Base-by-base conservation (phyloP, 169 alveolate genomes). In the Pseudocohnilembus persalinus region DNA sequence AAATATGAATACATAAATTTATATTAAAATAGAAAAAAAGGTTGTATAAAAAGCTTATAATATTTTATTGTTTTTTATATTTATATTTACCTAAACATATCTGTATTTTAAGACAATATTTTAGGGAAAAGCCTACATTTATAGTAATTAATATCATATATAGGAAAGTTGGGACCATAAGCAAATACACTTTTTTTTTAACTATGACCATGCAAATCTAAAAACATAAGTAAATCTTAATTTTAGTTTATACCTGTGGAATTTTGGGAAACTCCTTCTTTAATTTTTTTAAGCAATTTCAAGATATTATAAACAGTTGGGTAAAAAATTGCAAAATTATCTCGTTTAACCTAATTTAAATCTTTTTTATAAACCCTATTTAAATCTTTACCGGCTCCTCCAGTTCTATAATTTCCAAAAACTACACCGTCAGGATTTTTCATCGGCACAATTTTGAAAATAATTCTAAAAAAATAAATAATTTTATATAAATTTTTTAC, bases 391-490 rank as follows among this genome's bases (percentile, higher is more conserved):
- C 97, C 96, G 29, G 86, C 76, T 29, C 90, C 90, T 81, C 94
- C 97, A 28, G 93, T 83, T 83, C 98, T 87, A 82, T 85, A 91
- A 89, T 96, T 85, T 30, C 98, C 98, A 73, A 91, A 72, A 26
- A 91, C 91, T 20, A 94, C 97, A 15, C 98, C 98, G 83, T 96
- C 98, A 15, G 97, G 97, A 84, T 96, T 96, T 26, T 94, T 86
- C 84, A 93, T 88, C n/a, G 98, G 98, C 73, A 96, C 91, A 28
- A 94, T 87, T 90, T 94, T 93, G 87, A 96, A 93, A 33, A 92
- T 90, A 78, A 92, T 77, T 20, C 82, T 77, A 77, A 91, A 49
- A 20, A 11, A 49, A 49, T 49, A 20, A 49, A 49, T 49, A 11
- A 49, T 11, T 49, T n/a, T n/a, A n/a, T n/a, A n/a, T n/a, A n/a